These are phyloP conservation scores for Phytophthora macrochlamydospora DNA, from an alignment of 352 stramenopile species.

Conservation along the genomic window DNA sequence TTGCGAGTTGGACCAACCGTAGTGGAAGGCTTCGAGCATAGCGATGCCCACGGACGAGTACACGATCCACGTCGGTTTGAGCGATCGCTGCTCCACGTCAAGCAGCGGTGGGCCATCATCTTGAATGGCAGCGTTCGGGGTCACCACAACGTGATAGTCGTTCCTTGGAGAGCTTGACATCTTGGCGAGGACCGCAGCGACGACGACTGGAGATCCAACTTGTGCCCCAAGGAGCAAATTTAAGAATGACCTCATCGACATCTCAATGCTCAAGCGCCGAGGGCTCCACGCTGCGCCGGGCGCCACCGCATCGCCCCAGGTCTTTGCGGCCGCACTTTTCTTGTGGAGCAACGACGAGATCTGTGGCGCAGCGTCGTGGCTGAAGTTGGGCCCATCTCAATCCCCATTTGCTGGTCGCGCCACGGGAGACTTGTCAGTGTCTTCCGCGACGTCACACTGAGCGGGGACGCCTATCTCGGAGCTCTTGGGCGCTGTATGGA, in stretches of 20 bases:
- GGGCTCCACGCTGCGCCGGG: background rate
- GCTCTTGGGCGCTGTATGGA: background rate
- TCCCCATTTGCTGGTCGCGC: background rate
- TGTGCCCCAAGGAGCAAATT: background rate
- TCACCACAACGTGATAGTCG: background rate
- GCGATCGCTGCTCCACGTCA: background rate
- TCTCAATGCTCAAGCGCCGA: background rate
- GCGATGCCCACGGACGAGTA: slow-evolving; percentile 17
- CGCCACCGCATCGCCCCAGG: background rate
- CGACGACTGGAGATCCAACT: background rate
- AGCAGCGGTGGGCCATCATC: background rate
- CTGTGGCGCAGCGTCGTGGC: background rate
- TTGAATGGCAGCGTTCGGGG: background rate
- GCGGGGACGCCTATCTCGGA: background rate
- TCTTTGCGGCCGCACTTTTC: background rate
- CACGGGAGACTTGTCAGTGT: background rate
- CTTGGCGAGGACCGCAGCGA: background rate
- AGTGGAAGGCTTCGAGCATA: slow-evolving; percentile 31
- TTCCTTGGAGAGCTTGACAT: background rate
- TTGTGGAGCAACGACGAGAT: background rate
- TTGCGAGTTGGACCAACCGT: no score
- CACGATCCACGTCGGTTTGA: background rate
- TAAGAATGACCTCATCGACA: background rate
- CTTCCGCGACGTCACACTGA: background rate
- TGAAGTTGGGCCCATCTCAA: background rate